Evolutionary conservation across 306 rosid genomes (phyloP).

Genomic region (Urtica urens): DNA sequence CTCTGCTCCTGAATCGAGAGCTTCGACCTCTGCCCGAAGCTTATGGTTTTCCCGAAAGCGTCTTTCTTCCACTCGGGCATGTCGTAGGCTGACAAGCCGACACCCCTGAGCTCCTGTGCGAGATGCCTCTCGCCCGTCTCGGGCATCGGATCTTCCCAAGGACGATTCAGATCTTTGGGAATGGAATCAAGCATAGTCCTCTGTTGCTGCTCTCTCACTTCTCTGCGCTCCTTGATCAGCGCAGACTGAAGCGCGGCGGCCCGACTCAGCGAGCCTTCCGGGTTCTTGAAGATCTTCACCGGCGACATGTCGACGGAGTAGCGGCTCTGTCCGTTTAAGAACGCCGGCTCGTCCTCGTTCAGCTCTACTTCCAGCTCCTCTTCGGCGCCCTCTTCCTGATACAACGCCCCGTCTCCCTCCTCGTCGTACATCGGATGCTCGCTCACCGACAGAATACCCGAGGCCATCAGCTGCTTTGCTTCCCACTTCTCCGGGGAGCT

Average conservation of each 20-base stretch:
- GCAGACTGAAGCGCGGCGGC: constrained; percentile 93
- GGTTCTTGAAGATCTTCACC: constrained; percentile 82
- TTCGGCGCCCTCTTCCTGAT: constrained; percentile 79
- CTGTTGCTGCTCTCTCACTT: constrained; percentile 80
- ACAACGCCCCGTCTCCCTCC: constrained; percentile 64
- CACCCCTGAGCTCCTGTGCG: constrained; percentile 88
- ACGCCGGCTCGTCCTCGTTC: constrained; percentile 82
- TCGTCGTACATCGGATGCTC: constrained; percentile 80
- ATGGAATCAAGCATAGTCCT: constrained; percentile 83
- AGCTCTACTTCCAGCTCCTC: constrained; percentile 86
- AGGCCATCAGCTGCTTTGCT: constrained; percentile 78
- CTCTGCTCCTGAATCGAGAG: constrained; percentile 79
- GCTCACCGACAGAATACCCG: constrained; percentile 53
- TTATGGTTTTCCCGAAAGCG: constrained; percentile 73
- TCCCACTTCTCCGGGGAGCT: constrained; percentile 94
- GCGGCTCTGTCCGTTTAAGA: constrained; percentile 78
- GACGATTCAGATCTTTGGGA: constrained; percentile 93
- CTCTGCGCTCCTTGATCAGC: constrained; percentile 84
- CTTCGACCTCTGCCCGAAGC: constrained; percentile 83
- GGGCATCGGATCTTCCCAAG: constrained; percentile 96
- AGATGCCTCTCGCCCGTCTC: constrained; percentile 83
- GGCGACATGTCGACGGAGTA: constrained; percentile 84
- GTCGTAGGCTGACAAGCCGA: constrained; percentile 80
- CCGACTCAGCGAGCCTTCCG: constrained; percentile 78
- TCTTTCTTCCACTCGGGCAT: constrained; percentile 95